Evolutionary conservation across 2,329 filamentous ascomycete species (phyloP), one percentile per base, ranked within the genome.

Genomic region (Aureobasidium mangrovei): DNA sequence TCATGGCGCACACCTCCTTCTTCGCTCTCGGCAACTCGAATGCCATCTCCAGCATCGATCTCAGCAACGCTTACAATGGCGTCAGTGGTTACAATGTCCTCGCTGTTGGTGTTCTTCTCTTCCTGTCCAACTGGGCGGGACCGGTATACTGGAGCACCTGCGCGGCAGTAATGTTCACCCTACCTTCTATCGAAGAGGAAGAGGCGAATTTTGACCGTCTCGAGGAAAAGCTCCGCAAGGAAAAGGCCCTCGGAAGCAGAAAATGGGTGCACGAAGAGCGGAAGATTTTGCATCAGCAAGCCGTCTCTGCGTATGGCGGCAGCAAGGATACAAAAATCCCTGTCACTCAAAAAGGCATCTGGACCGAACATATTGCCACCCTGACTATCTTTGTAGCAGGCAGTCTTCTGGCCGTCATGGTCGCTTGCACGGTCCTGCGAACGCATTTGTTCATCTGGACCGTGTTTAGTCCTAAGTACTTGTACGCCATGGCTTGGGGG

Each of bases 361-460:
- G 54, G 54, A 18, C 29, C n/a, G 54, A 51, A 31, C 54, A 56
- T 36, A 65, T 85, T 0, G 73, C 78, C 0, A 63, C 87, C 39
- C 69, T 87, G 63, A 95, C 90, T 1, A 68, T 85, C 8, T 95
- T 93, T 67, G 73, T 80, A 8, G 77, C 85, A 1, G 73, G 75
- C 1, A 82, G 82, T 59, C 70, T 88, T 52, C 70, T 82, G 2
- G 85, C 82, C 44, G 85, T 96, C 27, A 97, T 97, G 91, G 81
- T 79, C 10, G 90, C 91, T 12, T 98, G 93, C 69, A 90, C 86
- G 45, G 76, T 80, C 6, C 69, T 98, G 65, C 77, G 91, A 60
- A 89, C 88, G 31, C 93, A 98, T 75, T 70, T 98, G 56, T 98
- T 98, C 67, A 91, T 98, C 58, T 98, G 93, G 93, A 97, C 91